These are phyloP conservation scores for Colletotrichum sp. DNA, from an alignment of 2,329 filamentous ascomycete genomes.

Conservation along the genomic window DNA sequence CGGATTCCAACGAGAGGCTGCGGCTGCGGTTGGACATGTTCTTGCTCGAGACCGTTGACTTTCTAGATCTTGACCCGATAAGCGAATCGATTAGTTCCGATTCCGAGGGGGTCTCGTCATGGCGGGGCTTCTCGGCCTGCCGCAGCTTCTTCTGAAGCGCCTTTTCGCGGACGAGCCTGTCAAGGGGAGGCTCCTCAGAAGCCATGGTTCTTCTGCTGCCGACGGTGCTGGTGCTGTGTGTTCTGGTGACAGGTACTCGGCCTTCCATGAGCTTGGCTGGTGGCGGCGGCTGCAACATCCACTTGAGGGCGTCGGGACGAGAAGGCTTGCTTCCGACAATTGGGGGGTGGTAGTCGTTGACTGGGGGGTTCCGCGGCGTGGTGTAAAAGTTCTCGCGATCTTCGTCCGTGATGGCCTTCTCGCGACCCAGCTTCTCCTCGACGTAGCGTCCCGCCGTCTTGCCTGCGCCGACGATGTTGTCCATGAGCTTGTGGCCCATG, in stretches of 20 bases:
- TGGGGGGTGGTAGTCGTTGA: slow-evolving; percentile 87
- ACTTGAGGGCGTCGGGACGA: slow-evolving; percentile 74
- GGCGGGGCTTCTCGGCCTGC: slow-evolving; percentile 34
- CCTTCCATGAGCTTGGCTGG: slow-evolving; percentile 90
- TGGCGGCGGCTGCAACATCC: slow-evolving; percentile 96
- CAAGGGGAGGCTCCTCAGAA: slow-evolving; percentile 46
- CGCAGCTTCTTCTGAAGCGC: slow-evolving; percentile 51
- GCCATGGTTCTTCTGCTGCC: slow-evolving; percentile 50
- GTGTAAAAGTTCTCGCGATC: slow-evolving; percentile 66
- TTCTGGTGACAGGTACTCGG: slow-evolving; percentile 73
- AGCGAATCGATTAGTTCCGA: slow-evolving; percentile 49
- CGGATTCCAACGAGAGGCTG: slow-evolving; percentile 44
- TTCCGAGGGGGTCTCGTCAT: slow-evolving; percentile 42
- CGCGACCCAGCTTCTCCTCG: slow-evolving; percentile 57
- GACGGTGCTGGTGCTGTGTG: slow-evolving; percentile 61
- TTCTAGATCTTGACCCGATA: slow-evolving; percentile 29
- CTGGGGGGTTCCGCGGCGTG: slow-evolving; percentile 68
- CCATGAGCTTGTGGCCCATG: slow-evolving; percentile 61
- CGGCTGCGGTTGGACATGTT: slow-evolving; percentile 32
- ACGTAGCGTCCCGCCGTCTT: slow-evolving; percentile 60
- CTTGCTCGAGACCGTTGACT: slow-evolving; percentile 27
- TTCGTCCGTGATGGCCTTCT: slow-evolving; percentile 55
- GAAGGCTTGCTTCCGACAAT: slow-evolving; percentile 78
- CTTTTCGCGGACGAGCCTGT: slow-evolving; percentile 49
- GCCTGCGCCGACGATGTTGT: slow-evolving; percentile 64